Evolutionary conservation across 768 basidiomycete genomes (phyloP).

Genomic region (Cystobasidium ongulense): DNA sequence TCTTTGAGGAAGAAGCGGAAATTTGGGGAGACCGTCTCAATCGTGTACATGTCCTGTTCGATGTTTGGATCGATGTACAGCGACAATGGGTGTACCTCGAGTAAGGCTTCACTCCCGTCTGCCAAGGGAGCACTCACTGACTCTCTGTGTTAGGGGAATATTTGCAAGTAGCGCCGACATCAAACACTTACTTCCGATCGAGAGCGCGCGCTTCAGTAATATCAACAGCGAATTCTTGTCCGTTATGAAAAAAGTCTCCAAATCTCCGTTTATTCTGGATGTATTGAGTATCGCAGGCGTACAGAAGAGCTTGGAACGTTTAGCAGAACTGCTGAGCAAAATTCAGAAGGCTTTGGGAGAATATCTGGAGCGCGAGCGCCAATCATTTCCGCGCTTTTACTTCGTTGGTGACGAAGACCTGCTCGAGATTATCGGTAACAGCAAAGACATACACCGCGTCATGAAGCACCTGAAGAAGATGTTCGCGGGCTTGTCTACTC

Average conservation of each 20-base stretch:
- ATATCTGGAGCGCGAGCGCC: conserved; percentile 92
- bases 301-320: conserved; percentile 92
- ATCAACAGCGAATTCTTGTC: conserved; percentile 97
- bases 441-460: conserved; percentile 93
- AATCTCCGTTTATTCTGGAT: conserved; percentile 93
- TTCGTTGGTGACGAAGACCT: conserved; percentile 98
- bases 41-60: conserved; percentile 90
- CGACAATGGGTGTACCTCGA: conserved; percentile 99
- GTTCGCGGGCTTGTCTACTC: conserved; percentile 93
- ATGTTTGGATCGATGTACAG: conserved; percentile 99
- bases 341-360: conserved; percentile 99
- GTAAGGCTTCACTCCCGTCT: too few species aligned
- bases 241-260: conserved; percentile 99
- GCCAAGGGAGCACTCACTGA: too few species aligned
- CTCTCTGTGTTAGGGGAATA: conserved; percentile 69
- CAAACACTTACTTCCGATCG: conserved; percentile 94
- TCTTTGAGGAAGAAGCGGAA: conserved; percentile 50
- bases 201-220: conserved; percentile 84
- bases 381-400: conserved; percentile 98
- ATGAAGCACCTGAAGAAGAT: conserved; percentile 99
- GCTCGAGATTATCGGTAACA: conserved; percentile 97
- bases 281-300: conserved; percentile 93
- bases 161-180: conserved; percentile 99
- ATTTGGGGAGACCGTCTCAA: conserved; percentile 50
- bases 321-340: conserved; percentile 91